phyloP scores from a whole-genome alignment of 352 stramenopile genomes.

The Thalassiosira livingstoniorum region DNA sequence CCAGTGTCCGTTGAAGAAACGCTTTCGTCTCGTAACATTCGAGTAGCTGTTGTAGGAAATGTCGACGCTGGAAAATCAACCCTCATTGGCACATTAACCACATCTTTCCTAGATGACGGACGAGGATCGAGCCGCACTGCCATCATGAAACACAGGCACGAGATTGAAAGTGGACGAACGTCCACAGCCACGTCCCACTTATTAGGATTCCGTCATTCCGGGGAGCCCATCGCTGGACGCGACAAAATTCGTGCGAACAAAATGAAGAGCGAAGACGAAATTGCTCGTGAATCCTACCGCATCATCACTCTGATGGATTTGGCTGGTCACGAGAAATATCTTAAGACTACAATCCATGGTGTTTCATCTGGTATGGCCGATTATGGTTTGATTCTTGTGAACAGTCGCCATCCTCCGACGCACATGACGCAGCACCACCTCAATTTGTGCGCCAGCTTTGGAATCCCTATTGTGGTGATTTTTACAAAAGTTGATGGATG shows the following conservation, averaged over 20 bases:
- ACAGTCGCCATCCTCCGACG: conserved; percentile 82
- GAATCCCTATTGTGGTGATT: conserved; percentile 81
- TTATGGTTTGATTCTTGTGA: conserved; percentile 93
- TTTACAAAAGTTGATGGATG: conserved; percentile 86
- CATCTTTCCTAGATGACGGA: conserved; percentile 95
- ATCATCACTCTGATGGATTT: conserved; percentile 90
- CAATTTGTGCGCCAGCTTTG: conserved; percentile 84
- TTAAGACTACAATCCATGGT: conserved; percentile 99
- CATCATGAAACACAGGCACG: conserved; percentile 91
- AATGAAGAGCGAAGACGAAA: conserved; percentile 82
- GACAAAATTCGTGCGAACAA: conserved; percentile 78
- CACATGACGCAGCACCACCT: conserved; percentile 87
- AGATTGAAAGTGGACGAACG: conserved; percentile 90
- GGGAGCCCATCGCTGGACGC: conserved; percentile 75
- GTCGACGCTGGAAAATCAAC: conserved; percentile 85
- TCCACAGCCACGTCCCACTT: conserved; percentile 89
- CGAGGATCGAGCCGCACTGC: conserved; percentile 89
- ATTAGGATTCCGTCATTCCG: conserved; percentile 86
- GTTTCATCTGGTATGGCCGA: conserved; percentile 96
- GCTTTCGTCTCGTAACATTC: conserved; percentile 78
- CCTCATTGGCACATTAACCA: conserved; percentile 90
- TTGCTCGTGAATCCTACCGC: conserved; percentile 78
- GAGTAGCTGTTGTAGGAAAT: conserved; percentile 85
- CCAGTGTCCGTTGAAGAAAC: conserved; percentile 70
- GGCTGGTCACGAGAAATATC: conserved; percentile 97